Evolutionary conservation across 805 yeast species (phyloP).

Genomic region (Ogataea dorogensis): DNA sequence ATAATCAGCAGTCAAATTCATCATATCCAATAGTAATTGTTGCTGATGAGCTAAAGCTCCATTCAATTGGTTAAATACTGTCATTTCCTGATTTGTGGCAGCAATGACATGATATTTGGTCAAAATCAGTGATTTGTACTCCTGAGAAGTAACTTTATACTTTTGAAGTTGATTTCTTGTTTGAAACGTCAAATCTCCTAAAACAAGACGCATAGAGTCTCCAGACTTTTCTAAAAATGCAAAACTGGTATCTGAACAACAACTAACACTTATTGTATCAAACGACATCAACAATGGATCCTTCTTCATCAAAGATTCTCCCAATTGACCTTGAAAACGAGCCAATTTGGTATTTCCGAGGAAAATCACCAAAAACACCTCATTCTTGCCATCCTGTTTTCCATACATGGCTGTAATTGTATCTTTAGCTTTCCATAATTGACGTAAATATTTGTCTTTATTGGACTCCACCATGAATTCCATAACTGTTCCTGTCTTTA

Average conservation of each 20-base stretch:
- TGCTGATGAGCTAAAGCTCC: conserved; percentile 45
- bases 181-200: conserved; percentile 20
- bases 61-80: conserved; percentile 50
- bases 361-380: conserved; percentile 8
- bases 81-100: conserved; percentile 40
- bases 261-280: conserved; percentile 13
- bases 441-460: conserved; percentile 41
- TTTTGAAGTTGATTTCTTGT: conserved; percentile 23
- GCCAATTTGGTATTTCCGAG: conserved; percentile 18
- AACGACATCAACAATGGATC: conserved; percentile 25
- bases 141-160: background rate
- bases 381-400: conserved; percentile 5
- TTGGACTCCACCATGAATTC: conserved; percentile 47
- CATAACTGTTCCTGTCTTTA: conserved; percentile 45
- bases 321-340: conserved; percentile 15
- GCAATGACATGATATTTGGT: conserved; percentile 56
- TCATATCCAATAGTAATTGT: conserved; percentile 29
- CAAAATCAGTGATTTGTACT: conserved; percentile 37
- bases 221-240: conserved; percentile 26
- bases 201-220: conserved; percentile 19
- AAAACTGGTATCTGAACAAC: conserved; percentile 14
- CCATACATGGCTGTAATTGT: conserved; percentile 18
- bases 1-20: conserved; percentile 47
- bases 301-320: conserved; percentile 19
- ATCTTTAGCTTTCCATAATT: conserved; percentile 37